These are phyloP conservation scores for Rubus idaeus DNA, from an alignment of 306 rosid genomes.

Conservation along the genomic window DNA sequence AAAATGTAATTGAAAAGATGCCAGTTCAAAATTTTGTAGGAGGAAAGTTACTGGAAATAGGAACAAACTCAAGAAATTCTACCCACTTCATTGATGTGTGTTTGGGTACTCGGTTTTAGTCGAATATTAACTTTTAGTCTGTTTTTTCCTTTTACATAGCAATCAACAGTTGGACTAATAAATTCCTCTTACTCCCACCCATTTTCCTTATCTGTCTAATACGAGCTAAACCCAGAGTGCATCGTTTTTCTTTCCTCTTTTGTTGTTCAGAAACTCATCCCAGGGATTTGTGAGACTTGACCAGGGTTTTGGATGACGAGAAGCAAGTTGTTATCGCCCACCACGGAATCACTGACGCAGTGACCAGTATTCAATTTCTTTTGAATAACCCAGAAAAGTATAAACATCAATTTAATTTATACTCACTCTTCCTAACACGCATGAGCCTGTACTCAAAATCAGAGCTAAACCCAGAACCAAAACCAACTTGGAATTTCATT, in stretches of 20 bases:
- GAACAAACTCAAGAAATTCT: not conserved
- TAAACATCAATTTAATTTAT: not conserved
- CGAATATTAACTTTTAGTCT: not conserved
- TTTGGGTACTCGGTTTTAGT: not conserved
- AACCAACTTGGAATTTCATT: conserved; percentile 19
- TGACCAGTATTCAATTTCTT: not conserved
- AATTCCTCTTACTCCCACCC: not conserved
- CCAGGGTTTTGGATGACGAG: too few species aligned
- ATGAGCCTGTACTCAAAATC: conserved; percentile 16
- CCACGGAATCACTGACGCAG: too few species aligned
- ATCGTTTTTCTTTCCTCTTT: too few species aligned
- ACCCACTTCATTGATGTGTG: not conserved
- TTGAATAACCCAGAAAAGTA: not conserved
- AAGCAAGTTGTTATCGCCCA: too few species aligned
- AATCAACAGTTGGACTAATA: not conserved
- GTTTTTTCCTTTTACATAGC: not conserved
- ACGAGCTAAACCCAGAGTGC: conserved; percentile 4
- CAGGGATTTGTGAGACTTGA: too few species aligned
- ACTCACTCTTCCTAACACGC: conserved; percentile 16
- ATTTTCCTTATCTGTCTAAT: not conserved
- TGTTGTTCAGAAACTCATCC: not conserved
- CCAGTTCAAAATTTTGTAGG: not conserved
- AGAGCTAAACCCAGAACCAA: conserved; percentile 40
- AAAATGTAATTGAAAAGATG: conserved; percentile 1
- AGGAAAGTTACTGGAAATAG: not conserved